phyloP scores from a whole-genome alignment of 78 protist genomes.

The slime mould (Dictyostelium discoideum) region DNA sequence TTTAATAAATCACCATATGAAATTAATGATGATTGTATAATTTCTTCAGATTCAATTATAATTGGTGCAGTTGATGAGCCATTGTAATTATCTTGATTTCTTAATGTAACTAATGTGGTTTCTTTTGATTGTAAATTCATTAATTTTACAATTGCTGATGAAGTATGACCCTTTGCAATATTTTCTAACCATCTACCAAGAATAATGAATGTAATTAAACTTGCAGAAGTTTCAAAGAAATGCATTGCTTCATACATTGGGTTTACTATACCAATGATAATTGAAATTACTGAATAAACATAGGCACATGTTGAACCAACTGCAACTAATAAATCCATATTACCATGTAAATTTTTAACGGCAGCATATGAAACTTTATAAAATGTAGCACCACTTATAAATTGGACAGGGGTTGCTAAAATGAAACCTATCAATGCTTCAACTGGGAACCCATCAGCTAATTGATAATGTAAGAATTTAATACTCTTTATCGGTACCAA shows the following conservation, averaged over 20 bases:
- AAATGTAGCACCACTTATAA: slow-evolving; percentile 32
- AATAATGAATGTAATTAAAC: slow-evolving; percentile 91
- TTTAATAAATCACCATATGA: slow-evolving; percentile 88
- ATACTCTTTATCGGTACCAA: slow-evolving; percentile 39
- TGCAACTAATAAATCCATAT: slow-evolving; percentile 78
- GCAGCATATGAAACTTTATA: slow-evolving; percentile 51
- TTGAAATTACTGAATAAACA: slow-evolving; percentile 80
- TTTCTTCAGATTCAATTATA: slow-evolving; percentile 37
- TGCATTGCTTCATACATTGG: slow-evolving; percentile 55
- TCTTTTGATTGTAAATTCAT: slow-evolving; percentile 83
- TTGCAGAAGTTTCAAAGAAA: slow-evolving; percentile 82
- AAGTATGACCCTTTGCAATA: slow-evolving; percentile 93
- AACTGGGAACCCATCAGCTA: not conserved
- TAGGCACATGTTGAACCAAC: slow-evolving; percentile 86
- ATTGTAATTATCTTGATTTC: not conserved
- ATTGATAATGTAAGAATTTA: not conserved
- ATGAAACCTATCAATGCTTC: slow-evolving; percentile 50
- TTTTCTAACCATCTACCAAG: slow-evolving; percentile 94
- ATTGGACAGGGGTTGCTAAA: slow-evolving; percentile 75
- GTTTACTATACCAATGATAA: slow-evolving; percentile 39
- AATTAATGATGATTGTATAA: slow-evolving; percentile 39
- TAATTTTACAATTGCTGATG: slow-evolving; percentile 88
- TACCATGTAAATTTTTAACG: slow-evolving; percentile 53
- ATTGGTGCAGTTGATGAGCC: not conserved
- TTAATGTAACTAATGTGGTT: slow-evolving; percentile 10